A percentile compares a stretch with the other conserved stretches of the same genome.
phyloP scores from a whole-genome alignment of 345 rosid species.

The Murraya koenigii region DNA sequence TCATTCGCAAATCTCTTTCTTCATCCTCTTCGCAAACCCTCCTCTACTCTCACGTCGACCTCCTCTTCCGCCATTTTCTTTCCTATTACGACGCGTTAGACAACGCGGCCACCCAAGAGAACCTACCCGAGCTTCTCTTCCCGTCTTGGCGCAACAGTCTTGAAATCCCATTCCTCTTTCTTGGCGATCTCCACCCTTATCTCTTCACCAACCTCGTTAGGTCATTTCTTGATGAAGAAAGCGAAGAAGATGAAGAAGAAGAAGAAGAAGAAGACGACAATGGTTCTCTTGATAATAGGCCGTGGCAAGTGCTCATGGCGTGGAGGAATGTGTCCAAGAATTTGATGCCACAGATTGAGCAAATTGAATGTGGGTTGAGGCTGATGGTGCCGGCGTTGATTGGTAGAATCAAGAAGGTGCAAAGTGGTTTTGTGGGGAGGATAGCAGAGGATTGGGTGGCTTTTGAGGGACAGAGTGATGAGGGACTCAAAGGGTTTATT shows the following conservation, averaged over 20 bases:
- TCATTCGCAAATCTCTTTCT: slow-evolving; percentile 61
- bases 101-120: slow-evolving; percentile 47
- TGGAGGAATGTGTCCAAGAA: slow-evolving; percentile 58
- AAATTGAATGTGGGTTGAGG: slow-evolving; percentile 77
- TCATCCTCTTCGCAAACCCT: slow-evolving; percentile 40
- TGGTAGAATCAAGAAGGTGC: slow-evolving; percentile 47
- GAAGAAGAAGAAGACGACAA: not conserved
- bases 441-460: slow-evolving; percentile 48
- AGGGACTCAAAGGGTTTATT: slow-evolving; percentile 20
- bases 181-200: slow-evolving; percentile 89
- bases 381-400: slow-evolving; percentile 68
- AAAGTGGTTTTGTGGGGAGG: slow-evolving; percentile 40
- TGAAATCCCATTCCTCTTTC: slow-evolving; percentile 74
- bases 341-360: slow-evolving; percentile 46
- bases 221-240: slow-evolving; percentile 48
- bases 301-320: slow-evolving; percentile 48
- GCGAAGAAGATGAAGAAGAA: slow-evolving; percentile 30
- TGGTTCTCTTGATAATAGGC: slow-evolving; percentile 9
- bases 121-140: slow-evolving; percentile 60
- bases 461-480: slow-evolving; percentile 18
- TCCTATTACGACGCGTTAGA: slow-evolving; percentile 78
- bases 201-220: slow-evolving; percentile 76
- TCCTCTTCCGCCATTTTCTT: slow-evolving; percentile 69
- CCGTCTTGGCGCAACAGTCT: slow-evolving; percentile 75
- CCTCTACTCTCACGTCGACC: slow-evolving; percentile 50